phyloP scores from a whole-genome alignment of 2,329 filamentous ascomycete species.

The Mycosphaerella arachidis region DNA sequence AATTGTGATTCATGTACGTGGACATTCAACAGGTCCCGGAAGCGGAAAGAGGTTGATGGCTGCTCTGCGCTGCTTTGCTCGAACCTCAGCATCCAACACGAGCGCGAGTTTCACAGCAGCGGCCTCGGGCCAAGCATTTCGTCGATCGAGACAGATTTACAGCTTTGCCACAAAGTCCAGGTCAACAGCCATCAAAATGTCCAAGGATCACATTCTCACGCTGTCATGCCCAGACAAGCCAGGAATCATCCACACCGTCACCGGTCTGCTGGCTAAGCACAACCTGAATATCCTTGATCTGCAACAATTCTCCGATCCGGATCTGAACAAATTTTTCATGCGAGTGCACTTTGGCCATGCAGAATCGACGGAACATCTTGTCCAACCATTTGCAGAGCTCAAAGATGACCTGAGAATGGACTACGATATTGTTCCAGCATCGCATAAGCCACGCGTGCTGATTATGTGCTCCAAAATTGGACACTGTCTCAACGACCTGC shows the following conservation, averaged over 20 bases:
- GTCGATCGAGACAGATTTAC: background rate
- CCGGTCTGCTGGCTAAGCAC: slow-evolving; percentile 67
- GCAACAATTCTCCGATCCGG: slow-evolving; percentile 76
- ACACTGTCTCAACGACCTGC: slow-evolving; percentile 77
- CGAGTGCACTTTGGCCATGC: slow-evolving; percentile 73
- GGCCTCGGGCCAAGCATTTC: background rate
- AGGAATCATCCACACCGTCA: slow-evolving; percentile 80
- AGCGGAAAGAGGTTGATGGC: background rate
- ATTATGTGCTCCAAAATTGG: slow-evolving; percentile 91
- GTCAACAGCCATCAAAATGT: slow-evolving; percentile 11
- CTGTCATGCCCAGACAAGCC: slow-evolving; percentile 80
- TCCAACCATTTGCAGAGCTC: slow-evolving; percentile 55
- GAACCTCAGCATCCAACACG: background rate
- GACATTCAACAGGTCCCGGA: background rate
- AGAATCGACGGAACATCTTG: slow-evolving; percentile 47
- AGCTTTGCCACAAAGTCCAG: slow-evolving; percentile 7
- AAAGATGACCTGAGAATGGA: slow-evolving; percentile 63
- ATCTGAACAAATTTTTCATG: slow-evolving; percentile 78
- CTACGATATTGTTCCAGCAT: slow-evolving; percentile 64
- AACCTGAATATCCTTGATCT: slow-evolving; percentile 78
- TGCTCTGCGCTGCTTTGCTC: background rate
- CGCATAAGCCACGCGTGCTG: slow-evolving; percentile 68
- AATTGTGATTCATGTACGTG: background rate
- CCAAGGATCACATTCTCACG: slow-evolving; percentile 64
- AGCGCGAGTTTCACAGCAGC: background rate